Evolutionary conservation across 2,329 filamentous ascomycete genomes (phyloP).

Genomic region (Passalora sequoiae): DNA sequence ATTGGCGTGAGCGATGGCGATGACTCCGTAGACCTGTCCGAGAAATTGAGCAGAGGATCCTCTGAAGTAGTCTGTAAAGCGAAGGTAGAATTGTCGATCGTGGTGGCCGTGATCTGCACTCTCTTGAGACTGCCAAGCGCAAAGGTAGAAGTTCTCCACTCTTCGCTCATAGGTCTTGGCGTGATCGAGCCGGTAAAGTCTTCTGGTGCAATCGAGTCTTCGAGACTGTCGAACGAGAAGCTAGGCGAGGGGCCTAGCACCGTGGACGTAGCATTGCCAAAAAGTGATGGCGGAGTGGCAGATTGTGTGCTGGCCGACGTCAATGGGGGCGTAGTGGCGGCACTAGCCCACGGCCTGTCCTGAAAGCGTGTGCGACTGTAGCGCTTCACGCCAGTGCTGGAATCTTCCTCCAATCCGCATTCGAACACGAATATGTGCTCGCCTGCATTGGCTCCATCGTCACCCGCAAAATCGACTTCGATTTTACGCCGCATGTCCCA

Average conservation of each 20-base stretch:
- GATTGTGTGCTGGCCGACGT: slow-evolving; percentile 23
- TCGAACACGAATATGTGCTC: slow-evolving; percentile 71
- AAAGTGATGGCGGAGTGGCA: slow-evolving; percentile 43
- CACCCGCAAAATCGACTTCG: slow-evolving; percentile 82
- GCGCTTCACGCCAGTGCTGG: slow-evolving; percentile 50
- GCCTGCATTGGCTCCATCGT: slow-evolving; percentile 69
- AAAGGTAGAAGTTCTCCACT: slow-evolving; percentile 63
- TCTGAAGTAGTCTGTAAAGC: slow-evolving; percentile 68
- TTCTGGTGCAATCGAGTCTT: slow-evolving; percentile 24
- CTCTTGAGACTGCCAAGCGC: slow-evolving; percentile 56
- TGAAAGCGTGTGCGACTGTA: slow-evolving; percentile 52
- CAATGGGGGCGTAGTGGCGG: slow-evolving; percentile 25
- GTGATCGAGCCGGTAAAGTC: slow-evolving; percentile 27
- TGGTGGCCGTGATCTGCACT: slow-evolving; percentile 62
- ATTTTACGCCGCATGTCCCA: slow-evolving; percentile 90
- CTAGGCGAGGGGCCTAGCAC: slow-evolving; percentile 33
- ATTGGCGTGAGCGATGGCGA: slow-evolving; percentile 52
- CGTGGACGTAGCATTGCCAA: slow-evolving; percentile 43
- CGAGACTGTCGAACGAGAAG: slow-evolving; percentile 25
- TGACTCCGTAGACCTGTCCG: slow-evolving; percentile 50
- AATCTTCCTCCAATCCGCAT: slow-evolving; percentile 61
- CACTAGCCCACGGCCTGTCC: slow-evolving; percentile 17
- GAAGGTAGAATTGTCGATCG: slow-evolving; percentile 69
- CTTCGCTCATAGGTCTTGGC: slow-evolving; percentile 42
- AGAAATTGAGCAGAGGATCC: slow-evolving; percentile 65